Conservation (phyloP, 192 early-diverging fungal species). For the Phycomyces blakesleeanus region DNA sequence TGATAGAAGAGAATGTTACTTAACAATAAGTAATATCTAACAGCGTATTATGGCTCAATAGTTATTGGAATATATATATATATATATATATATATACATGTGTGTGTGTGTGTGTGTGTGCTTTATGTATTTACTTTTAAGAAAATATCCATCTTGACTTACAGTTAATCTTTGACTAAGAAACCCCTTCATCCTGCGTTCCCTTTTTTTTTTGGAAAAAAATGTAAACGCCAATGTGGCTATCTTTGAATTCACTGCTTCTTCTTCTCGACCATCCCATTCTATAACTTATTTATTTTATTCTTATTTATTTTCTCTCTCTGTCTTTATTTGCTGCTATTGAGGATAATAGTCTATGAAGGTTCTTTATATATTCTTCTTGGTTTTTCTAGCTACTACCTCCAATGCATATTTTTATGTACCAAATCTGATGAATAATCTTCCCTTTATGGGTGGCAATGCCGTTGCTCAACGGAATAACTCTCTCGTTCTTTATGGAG, state of each 20-base stretch:
- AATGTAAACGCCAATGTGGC: background rate
- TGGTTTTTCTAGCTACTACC: background rate
- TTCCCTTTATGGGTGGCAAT: slow-evolving; percentile 15
- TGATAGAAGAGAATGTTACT: no score
- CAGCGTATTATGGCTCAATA: no score
- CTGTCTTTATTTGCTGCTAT: background rate
- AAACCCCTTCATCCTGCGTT: background rate
- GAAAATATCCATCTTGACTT: no score
- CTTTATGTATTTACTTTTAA: no score
- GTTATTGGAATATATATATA: no score
- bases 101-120: no score
- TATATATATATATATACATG: no score
- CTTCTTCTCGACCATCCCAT: background rate
- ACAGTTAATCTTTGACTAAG: no score
- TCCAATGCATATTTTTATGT: slow-evolving; percentile 25
- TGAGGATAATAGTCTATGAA: background rate
- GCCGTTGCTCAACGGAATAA: slow-evolving; percentile 5
- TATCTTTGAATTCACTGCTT: slow-evolving; percentile 8
- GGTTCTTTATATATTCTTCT: background rate
- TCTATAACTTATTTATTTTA: slow-evolving; percentile 3
- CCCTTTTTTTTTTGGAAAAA: slow-evolving; percentile 1
- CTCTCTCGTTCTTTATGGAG: slow-evolving; percentile 5
- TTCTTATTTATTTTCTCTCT: background rate
- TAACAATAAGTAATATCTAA: no score
- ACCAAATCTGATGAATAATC: slow-evolving; percentile 8